A percentile compares a stretch with the other conserved stretches of the same genome.
Conservation (phyloP, 345 rosid species). For the Clausena lansium region DNA sequence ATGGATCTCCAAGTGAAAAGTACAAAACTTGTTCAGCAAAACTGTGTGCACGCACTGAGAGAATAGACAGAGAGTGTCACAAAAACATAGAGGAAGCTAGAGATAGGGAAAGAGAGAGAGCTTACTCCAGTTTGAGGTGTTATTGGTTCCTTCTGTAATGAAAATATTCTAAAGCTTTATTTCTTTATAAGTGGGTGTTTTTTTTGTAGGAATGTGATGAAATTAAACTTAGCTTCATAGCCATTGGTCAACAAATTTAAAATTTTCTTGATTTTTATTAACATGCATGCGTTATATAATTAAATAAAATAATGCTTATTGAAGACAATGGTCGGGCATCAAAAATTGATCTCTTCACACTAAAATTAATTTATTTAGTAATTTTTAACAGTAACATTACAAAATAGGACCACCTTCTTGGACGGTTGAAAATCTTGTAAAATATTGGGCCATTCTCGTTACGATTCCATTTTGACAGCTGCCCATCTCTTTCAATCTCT, state of each 20-base stretch:
- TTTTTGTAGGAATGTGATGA: too few relatives aligned
- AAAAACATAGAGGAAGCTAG: too few relatives aligned
- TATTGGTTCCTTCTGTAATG: too few relatives aligned
- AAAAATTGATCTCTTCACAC: slow-evolving; percentile 1
- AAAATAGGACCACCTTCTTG: neutral
- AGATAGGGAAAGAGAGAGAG: too few relatives aligned
- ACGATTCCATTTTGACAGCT: slow-evolving; percentile 31
- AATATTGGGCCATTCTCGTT: slow-evolving; percentile 25
- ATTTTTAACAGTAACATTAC: neutral
- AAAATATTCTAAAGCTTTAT: too few relatives aligned
- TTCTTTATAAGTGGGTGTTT: too few relatives aligned
- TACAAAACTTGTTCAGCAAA: too few relatives aligned
- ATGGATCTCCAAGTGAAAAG: neutral
- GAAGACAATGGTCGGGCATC: slow-evolving; percentile 32
- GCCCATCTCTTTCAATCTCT: neutral
- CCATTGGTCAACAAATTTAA: slow-evolving; percentile 11
- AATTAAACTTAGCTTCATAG: too few relatives aligned
- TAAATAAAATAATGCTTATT: slow-evolving; percentile 4
- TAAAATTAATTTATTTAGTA: neutral
- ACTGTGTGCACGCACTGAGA: too few relatives aligned
- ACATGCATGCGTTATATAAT: neutral
- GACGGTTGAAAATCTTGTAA: slow-evolving; percentile 20
- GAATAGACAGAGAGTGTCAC: too few relatives aligned
- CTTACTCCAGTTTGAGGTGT: too few relatives aligned
- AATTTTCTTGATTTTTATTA: slow-evolving; percentile 11